Percentiles rank a stretch among this genome's conserved stretches.
These are phyloP conservation scores for Phyllosticta citribraziliensis DNA, from an alignment of 2,329 filamentous ascomycete species.

Conservation along the genomic window DNA sequence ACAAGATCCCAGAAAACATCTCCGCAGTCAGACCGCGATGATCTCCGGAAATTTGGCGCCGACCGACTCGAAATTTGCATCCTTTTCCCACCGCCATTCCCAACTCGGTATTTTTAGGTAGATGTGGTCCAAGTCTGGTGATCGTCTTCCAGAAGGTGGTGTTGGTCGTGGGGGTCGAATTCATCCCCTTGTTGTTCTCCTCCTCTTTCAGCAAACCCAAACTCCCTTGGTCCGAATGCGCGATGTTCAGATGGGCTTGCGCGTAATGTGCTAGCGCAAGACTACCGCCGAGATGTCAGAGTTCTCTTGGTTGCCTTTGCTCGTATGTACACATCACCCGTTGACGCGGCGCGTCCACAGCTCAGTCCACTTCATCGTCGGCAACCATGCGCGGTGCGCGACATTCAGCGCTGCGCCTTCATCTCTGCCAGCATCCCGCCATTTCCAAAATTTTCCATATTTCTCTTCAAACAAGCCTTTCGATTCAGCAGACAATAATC, in stretches of 20 bases:
- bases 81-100: neutral
- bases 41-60: neutral
- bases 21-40: neutral
- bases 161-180: neutral
- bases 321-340: neutral
- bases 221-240: neutral
- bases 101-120: neutral
- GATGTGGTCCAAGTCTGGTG: neutral
- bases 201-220: neutral
- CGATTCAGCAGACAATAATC: neutral
- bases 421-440: neutral
- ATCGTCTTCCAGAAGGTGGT: neutral
- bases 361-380: neutral
- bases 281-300: neutral
- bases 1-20: neutral
- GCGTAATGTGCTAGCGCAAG: neutral
- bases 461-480: neutral
- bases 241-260: neutral
- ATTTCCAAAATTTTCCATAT: neutral
- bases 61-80: neutral
- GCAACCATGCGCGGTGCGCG: neutral
- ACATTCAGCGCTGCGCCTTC: neutral
- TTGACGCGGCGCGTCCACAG: neutral
- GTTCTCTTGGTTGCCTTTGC: neutral
- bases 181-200: neutral